Conservation (phyloP, 2,329 filamentous ascomycete species). For the Ilyonectria robusta region DNA sequence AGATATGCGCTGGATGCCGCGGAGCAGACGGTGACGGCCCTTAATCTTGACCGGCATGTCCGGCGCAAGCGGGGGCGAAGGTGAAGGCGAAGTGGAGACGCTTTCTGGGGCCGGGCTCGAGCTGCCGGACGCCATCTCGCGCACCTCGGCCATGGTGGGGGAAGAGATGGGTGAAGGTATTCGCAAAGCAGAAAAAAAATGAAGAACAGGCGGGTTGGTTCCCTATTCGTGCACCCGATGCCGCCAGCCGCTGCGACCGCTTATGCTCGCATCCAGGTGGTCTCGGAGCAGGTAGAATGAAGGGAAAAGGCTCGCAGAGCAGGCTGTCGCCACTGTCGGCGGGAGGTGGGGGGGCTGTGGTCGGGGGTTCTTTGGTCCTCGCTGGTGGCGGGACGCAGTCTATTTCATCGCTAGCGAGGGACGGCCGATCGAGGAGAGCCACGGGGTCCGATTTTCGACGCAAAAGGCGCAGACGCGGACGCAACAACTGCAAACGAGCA, state of each 20-base stretch:
- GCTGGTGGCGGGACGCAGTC: conserved; percentile 34
- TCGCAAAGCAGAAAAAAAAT: not conserved
- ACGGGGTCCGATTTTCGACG: conserved; percentile 14
- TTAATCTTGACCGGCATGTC: conserved; percentile 68
- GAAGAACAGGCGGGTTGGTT: not conserved
- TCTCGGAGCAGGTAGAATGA: not conserved
- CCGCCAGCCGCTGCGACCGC: not conserved
- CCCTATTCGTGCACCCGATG: conserved; percentile 3
- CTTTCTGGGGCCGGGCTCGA: conserved; percentile 46
- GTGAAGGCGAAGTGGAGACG: conserved; percentile 44
- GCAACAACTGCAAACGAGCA: conserved; percentile 6
- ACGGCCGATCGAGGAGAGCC: conserved; percentile 18
- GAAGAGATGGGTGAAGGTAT: conserved; percentile 17
- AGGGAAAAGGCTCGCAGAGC: conserved; percentile 1
- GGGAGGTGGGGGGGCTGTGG: conserved; percentile 31
- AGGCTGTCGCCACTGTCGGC: conserved; percentile 29
- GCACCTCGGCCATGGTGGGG: conserved; percentile 44
- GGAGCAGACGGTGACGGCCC: conserved; percentile 78
- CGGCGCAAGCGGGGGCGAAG: conserved; percentile 45
- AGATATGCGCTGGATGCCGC: conserved; percentile 83
- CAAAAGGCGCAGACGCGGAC: conserved; percentile 20
- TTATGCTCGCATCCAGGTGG: conserved; percentile 17
- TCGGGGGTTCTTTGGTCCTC: conserved; percentile 30
- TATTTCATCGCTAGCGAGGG: conserved; percentile 45
- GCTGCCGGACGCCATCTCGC: conserved; percentile 42